These are phyloP conservation scores for Casuarina glauca DNA, from an alignment of 306 rosid genomes.

Conservation along the genomic window DNA sequence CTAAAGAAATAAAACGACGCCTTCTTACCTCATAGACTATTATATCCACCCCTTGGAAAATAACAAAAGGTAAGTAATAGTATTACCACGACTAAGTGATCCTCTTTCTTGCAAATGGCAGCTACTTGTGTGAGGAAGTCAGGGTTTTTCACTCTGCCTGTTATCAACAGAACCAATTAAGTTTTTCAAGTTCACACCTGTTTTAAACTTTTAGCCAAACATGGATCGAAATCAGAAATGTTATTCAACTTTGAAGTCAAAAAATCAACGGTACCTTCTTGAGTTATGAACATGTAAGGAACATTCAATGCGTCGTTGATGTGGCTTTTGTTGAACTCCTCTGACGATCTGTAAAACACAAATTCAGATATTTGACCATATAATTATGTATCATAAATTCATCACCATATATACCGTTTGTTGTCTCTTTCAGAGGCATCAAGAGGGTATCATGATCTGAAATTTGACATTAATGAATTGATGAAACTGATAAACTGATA, in stretches of 20 bases:
- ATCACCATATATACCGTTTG: too few relatives aligned
- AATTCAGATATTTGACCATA: not conserved
- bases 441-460: too few relatives aligned
- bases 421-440: too few relatives aligned
- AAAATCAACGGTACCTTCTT: conserved; percentile 31
- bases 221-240: too few relatives aligned
- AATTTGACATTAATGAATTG: not conserved
- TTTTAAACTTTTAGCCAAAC: not conserved
- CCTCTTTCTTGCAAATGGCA: conserved; percentile 33
- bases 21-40: too few relatives aligned
- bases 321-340: conserved; percentile 54
- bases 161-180: not conserved
- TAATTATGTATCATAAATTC: not conserved
- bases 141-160: conserved; percentile 45
- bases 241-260: too few relatives aligned
- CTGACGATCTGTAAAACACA: conserved; percentile 25
- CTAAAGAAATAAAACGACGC: too few relatives aligned
- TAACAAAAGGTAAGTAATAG: not conserved
- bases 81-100: conserved; percentile 43
- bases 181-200: not conserved
- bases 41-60: not conserved
- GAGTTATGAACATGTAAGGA: conserved; percentile 50
- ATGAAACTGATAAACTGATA: not conserved
- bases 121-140: conserved; percentile 36
- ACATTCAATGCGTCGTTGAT: conserved; percentile 40